Conservation (phyloP, 2,329 filamentous ascomycete genomes). For the Scedosporium apiospermum region DNA sequence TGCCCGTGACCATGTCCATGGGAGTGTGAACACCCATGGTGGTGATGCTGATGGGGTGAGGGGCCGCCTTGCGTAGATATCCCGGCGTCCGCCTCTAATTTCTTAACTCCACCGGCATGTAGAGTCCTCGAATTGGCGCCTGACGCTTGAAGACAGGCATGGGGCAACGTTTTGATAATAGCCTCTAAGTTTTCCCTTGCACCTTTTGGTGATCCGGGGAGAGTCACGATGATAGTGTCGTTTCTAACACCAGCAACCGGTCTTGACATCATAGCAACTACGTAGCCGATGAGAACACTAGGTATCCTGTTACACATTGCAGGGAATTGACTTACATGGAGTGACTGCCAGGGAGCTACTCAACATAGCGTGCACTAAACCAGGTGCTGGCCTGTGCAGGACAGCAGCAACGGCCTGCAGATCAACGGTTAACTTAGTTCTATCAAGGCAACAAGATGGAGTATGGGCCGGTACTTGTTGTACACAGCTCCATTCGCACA, state of each 20-base stretch:
- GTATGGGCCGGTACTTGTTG: no score
- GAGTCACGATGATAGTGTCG: conserved; percentile 71
- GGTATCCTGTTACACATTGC: not conserved
- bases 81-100: conserved; percentile 76
- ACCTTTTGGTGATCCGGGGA: conserved; percentile 92
- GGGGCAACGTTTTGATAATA: conserved; percentile 80
- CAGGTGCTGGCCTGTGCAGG: conserved; percentile 77
- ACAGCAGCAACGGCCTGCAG: conserved; percentile 64
- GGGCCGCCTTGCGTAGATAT: conserved; percentile 12
- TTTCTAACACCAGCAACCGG: conserved; percentile 84
- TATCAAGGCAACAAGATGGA: conserved; percentile 6
- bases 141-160: conserved; percentile 85
- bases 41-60: conserved; percentile 40
- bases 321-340: conserved; percentile 56
- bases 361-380: conserved; percentile 92
- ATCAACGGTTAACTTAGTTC: not conserved
- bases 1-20: conserved; percentile 50
- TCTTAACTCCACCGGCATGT: conserved; percentile 73
- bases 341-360: conserved; percentile 75
- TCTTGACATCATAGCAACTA: conserved; percentile 93
- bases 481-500: not conserved
- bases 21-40: conserved; percentile 40
- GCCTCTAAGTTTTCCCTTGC: conserved; percentile 88
- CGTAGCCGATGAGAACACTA: not conserved
- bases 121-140: conserved; percentile 72